These are phyloP conservation scores for Pilobolus umbonatus DNA, from an alignment of 192 early-diverging fungal species.

Conservation along the genomic window DNA sequence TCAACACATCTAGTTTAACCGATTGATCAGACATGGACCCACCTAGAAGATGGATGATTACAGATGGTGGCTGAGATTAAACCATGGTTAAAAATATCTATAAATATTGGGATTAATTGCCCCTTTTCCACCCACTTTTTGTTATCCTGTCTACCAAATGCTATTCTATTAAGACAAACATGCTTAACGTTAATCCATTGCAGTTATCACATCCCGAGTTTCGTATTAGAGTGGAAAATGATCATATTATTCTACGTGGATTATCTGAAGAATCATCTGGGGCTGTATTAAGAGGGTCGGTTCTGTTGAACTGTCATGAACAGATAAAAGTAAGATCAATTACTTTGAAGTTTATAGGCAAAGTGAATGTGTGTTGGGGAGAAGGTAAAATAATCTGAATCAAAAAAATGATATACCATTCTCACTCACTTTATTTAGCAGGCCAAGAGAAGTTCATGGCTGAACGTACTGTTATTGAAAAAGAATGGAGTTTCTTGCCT, in stretches of 20 bases:
- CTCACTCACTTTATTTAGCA: background rate
- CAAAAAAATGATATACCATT: background rate
- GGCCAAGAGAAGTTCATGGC: conserved; percentile 24
- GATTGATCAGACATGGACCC: too few species aligned
- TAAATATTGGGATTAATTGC: too few species aligned
- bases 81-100: too few species aligned
- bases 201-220: conserved; percentile 13
- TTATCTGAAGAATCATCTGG: conserved; percentile 37
- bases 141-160: background rate
- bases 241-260: conserved; percentile 38
- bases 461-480: conserved; percentile 38
- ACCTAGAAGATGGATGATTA: too few species aligned
- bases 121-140: too few species aligned
- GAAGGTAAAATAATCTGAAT: conserved; percentile 29
- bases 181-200: conserved; percentile 17
- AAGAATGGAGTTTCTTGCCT: conserved; percentile 51
- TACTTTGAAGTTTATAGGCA: conserved; percentile 46
- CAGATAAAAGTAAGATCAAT: conserved; percentile 46
- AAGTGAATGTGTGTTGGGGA: conserved; percentile 41
- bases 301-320: conserved; percentile 44
- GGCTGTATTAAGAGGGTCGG: conserved; percentile 45
- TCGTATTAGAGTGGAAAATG: conserved; percentile 28
- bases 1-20: too few species aligned
- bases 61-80: too few species aligned
- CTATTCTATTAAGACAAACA: background rate